phyloP scores from a whole-genome alignment of 1,284 basidiomycete genomes.

The Apiotrichum veenhuisii region DNA sequence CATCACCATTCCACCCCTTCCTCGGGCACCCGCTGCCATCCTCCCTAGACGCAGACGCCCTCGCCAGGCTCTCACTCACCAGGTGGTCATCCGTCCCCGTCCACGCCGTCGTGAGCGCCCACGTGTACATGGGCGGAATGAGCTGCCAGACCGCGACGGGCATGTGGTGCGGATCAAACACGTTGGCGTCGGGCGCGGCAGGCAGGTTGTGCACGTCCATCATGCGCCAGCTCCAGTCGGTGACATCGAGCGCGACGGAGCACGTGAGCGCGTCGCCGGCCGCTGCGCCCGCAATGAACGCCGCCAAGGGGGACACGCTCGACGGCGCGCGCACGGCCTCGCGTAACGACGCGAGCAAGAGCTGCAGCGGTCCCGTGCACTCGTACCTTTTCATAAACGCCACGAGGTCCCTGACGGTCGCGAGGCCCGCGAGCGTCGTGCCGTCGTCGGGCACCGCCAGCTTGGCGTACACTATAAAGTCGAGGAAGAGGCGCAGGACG shows the following conservation, averaged over 20 bases:
- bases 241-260: conserved; percentile 9
- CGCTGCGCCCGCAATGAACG: conserved; percentile 15
- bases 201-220: conserved; percentile 11
- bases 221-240: conserved; percentile 20
- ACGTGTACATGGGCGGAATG: conserved; percentile 20
- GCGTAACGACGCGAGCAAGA: conserved; percentile 8
- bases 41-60: too few relatives aligned
- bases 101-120: conserved; percentile 21
- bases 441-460: conserved; percentile 16
- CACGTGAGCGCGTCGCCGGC: conserved; percentile 19
- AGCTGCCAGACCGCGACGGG: conserved; percentile 19
- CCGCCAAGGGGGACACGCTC: conserved; percentile 7
- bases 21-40: not conserved
- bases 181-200: conserved; percentile 9
- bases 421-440: conserved; percentile 13
- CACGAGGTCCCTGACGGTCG: conserved; percentile 5
- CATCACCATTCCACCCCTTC: not conserved
- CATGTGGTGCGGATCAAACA: conserved; percentile 22
- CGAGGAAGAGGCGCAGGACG: conserved; percentile 14
- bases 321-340: conserved; percentile 12
- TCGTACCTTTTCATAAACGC: conserved; percentile 13
- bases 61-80: conserved; percentile 3
- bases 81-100: conserved; percentile 5
- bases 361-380: conserved; percentile 6
- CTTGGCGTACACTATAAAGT: conserved; percentile 7